Percentiles rank a stretch among this genome's conserved stretches.
These are phyloP conservation scores for Sporothrix luriei DNA, from an alignment of 2,329 filamentous ascomycete genomes.

Conservation along the genomic window DNA sequence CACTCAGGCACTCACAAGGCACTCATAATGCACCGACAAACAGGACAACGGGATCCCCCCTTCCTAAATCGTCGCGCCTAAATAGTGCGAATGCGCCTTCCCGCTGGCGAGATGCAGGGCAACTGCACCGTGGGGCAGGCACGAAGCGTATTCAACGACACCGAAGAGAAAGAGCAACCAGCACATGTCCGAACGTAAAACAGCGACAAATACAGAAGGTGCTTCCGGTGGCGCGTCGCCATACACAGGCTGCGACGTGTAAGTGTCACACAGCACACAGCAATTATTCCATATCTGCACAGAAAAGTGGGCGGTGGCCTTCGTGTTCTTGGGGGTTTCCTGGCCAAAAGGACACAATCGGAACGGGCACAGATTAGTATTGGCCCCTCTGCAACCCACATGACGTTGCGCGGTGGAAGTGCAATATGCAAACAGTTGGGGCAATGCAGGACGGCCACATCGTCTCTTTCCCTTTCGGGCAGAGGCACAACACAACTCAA, in stretches of 20 bases:
- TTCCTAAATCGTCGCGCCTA: slow-evolving; percentile 4
- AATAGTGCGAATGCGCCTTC: slow-evolving; percentile 25
- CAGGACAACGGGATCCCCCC: neutral
- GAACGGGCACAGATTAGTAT: slow-evolving; percentile 16
- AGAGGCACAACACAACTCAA: neutral
- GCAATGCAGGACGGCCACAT: neutral
- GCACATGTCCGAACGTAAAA: slow-evolving; percentile 16
- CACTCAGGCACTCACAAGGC: slow-evolving; percentile 12
- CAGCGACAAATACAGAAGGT: neutral
- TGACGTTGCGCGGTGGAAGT: slow-evolving; percentile 4
- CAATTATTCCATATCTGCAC: neutral
- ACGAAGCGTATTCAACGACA: neutral
- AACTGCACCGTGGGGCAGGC: neutral
- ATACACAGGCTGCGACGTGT: slow-evolving; percentile 20
- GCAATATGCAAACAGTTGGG: slow-evolving; percentile 6
- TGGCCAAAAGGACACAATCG: slow-evolving; percentile 3
- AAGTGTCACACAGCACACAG: neutral
- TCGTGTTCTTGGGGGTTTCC: slow-evolving; percentile 10
- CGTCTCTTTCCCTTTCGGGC: slow-evolving; percentile 13
- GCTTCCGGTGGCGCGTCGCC: slow-evolving; percentile 18
- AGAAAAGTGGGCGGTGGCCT: neutral
- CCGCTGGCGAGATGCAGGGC: slow-evolving; percentile 19
- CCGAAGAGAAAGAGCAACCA: neutral
- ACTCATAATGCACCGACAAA: slow-evolving; percentile 10
- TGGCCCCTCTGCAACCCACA: slow-evolving; percentile 2